Conservation (phyloP, 2,329 filamentous ascomycete species). For the Xylariaceae sp. region DNA sequence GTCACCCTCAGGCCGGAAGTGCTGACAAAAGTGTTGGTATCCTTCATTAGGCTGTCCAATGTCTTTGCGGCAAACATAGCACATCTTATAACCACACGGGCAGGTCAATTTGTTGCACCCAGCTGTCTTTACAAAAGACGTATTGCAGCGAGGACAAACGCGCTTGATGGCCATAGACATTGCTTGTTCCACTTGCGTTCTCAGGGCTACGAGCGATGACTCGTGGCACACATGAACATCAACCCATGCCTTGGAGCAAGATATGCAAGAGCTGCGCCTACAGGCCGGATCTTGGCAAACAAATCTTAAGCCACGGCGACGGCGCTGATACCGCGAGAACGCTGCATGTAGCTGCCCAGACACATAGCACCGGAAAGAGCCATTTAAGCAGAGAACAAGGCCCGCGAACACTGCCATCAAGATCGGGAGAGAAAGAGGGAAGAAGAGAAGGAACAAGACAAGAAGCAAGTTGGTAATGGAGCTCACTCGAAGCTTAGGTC, state of each 20-base stretch:
- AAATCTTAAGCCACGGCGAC: slow-evolving; percentile 71
- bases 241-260: slow-evolving; percentile 76
- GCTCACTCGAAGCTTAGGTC: slow-evolving; percentile 53
- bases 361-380: slow-evolving; percentile 38
- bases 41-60: slow-evolving; percentile 61
- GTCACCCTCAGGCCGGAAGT: slow-evolving; percentile 81
- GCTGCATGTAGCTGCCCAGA: slow-evolving; percentile 51
- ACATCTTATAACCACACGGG: slow-evolving; percentile 96
- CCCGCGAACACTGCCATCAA: slow-evolving; percentile 44
- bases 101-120: slow-evolving; percentile 98
- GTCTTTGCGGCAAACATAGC: slow-evolving; percentile 87
- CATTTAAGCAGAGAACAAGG: slow-evolving; percentile 38
- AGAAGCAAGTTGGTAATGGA: slow-evolving; percentile 47
- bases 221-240: slow-evolving; percentile 91
- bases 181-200: slow-evolving; percentile 85
- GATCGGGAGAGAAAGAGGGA: slow-evolving; percentile 54
- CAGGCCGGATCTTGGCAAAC: slow-evolving; percentile 69
- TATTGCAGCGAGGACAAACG: slow-evolving; percentile 86
- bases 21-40: slow-evolving; percentile 93
- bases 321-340: slow-evolving; percentile 63
- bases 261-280: slow-evolving; percentile 68
- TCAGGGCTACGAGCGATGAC: slow-evolving; percentile 72
- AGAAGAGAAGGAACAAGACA: slow-evolving; percentile 29
- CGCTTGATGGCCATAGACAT: slow-evolving; percentile 93
- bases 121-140: slow-evolving; percentile 85